Evolutionary conservation across 2,329 filamentous ascomycete species (phyloP).

Genomic region (Verruconis gallopava): DNA sequence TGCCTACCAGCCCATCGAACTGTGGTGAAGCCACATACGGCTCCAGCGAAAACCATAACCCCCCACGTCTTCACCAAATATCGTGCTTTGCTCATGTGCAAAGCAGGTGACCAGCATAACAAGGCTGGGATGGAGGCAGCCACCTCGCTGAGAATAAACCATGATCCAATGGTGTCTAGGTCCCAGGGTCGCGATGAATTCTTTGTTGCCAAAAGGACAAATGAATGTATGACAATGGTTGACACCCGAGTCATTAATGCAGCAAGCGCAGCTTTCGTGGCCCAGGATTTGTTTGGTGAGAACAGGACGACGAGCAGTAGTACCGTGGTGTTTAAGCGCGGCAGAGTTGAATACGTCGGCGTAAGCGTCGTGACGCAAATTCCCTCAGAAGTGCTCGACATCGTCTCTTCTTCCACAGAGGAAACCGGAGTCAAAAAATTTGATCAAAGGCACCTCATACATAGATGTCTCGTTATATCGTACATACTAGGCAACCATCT

Average conservation of each 20-base stretch:
- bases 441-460: too few relatives aligned
- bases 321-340: neutral
- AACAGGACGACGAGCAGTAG: neutral
- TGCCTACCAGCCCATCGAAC: neutral
- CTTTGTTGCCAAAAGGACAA: neutral
- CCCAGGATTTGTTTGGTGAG: neutral
- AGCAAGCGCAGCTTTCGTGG: constrained; percentile 3
- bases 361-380: neutral
- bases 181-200: neutral
- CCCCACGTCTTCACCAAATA: neutral
- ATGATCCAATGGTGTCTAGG: neutral
- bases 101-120: neutral
- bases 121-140: constrained; percentile 1
- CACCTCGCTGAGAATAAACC: neutral
- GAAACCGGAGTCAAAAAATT: too few relatives aligned
- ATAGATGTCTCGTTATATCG: too few relatives aligned
- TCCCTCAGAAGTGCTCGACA: neutral
- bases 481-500: too few relatives aligned
- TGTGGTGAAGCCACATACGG: neutral
- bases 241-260: constrained; percentile 2
- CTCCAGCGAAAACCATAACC: neutral
- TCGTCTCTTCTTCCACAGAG: too few relatives aligned
- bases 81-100: constrained; percentile 2
- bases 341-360: constrained; percentile 1
- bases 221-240: neutral